Conservation (phyloP, 2,329 filamentous ascomycete genomes). For the Nannizziopsis arthrosporioides region DNA sequence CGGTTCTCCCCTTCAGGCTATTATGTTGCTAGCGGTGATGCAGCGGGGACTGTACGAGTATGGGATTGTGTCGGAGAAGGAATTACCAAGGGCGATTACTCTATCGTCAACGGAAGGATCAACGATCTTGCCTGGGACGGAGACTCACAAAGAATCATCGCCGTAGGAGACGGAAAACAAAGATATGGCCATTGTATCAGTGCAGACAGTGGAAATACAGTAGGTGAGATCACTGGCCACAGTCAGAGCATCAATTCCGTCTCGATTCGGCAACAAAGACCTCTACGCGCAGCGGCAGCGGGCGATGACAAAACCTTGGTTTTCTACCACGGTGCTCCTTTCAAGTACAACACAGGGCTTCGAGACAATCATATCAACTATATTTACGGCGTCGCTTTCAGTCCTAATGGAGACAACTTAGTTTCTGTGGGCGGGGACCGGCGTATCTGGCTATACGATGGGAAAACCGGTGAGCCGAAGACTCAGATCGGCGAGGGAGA, state of each 20-base stretch:
- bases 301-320: slow-evolving; percentile 82
- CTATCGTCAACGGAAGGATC: slow-evolving; percentile 86
- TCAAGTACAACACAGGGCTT: slow-evolving; percentile 85
- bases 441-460: slow-evolving; percentile 88
- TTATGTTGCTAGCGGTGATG: slow-evolving; percentile 87
- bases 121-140: slow-evolving; percentile 97
- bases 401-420: slow-evolving; percentile 68
- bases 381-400: slow-evolving; percentile 77
- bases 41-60: slow-evolving; percentile 69
- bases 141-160: slow-evolving; percentile 90
- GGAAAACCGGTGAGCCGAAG: slow-evolving; percentile 80
- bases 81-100: slow-evolving; percentile 85
- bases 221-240: slow-evolving; percentile 88
- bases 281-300: slow-evolving; percentile 81
- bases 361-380: slow-evolving; percentile 75
- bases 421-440: slow-evolving; percentile 89
- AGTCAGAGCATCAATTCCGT: slow-evolving; percentile 84
- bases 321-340: slow-evolving; percentile 87
- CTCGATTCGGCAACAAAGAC: slow-evolving; percentile 75
- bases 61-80: slow-evolving; percentile 84
- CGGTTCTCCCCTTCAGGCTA: slow-evolving; percentile 89
- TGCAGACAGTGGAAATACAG: slow-evolving; percentile 87
- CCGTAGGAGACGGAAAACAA: slow-evolving; percentile 89
- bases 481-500: slow-evolving; percentile 58
- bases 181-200: slow-evolving; percentile 89